Evolutionary conservation across 2,329 filamentous ascomycete species (phyloP).

Genomic region (Paramyrothecium sp.): DNA sequence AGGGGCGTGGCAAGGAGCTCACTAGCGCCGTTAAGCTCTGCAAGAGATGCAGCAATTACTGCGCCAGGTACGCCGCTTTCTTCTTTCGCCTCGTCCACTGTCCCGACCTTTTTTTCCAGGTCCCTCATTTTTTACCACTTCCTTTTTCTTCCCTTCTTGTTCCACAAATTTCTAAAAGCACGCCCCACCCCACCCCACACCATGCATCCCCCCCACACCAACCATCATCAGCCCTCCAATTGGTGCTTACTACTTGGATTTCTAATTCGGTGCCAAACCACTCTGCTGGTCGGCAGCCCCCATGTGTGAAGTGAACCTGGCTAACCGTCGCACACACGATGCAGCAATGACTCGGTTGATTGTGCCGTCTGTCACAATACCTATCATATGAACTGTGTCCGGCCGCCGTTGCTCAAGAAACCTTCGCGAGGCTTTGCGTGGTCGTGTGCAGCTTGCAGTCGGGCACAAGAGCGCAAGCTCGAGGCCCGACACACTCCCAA

Average conservation of each 20-base stretch:
- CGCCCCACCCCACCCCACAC: conserved; percentile 5
- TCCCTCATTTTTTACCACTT: conserved; percentile 6
- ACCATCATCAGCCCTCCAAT: background rate
- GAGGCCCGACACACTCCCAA: conserved; percentile 87
- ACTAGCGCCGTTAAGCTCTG: conserved; percentile 95
- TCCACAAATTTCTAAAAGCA: background rate
- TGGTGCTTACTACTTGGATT: background rate
- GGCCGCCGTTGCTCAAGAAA: conserved; percentile 89
- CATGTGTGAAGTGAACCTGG: background rate
- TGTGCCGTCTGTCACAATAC: conserved; percentile 93
- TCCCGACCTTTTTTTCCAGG: background rate
- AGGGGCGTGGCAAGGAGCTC: conserved; percentile 89
- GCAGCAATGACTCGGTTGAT: conserved; percentile 89
- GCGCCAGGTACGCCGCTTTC: conserved; percentile 70
- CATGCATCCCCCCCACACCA: conserved; percentile 12
- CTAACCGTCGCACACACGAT: background rate
- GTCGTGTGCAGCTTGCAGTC: conserved; percentile 94
- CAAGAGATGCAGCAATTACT: conserved; percentile 88
- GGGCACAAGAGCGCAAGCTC: conserved; percentile 89
- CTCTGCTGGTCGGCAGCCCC: background rate
- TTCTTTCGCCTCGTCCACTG: conserved; percentile 3
- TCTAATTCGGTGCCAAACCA: background rate
- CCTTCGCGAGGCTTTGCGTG: conserved; percentile 96
- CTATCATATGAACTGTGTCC: conserved; percentile 98
- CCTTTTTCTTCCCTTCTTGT: conserved; percentile 5